phyloP scores from a whole-genome alignment of 2,329 filamentous ascomycete species.

The Tolypocladium ophioglossoides region DNA sequence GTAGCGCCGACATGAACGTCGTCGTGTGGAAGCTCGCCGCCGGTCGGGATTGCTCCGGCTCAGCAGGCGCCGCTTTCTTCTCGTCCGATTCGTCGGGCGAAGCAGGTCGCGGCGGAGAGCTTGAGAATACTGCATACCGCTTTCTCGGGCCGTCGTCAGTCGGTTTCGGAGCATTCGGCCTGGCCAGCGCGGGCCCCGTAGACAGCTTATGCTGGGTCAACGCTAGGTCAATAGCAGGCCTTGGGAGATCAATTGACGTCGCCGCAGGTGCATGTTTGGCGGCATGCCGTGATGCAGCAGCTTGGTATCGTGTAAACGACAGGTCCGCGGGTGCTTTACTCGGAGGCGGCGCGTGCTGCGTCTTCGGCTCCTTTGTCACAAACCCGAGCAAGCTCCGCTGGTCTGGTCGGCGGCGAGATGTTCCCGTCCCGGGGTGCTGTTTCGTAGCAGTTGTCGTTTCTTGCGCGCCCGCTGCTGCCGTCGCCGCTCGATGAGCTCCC shows the following conservation, averaged over 20 bases:
- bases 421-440: constrained; percentile 13
- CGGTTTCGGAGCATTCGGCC: constrained; percentile 17
- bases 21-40: constrained; percentile 40
- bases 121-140: constrained; percentile 48
- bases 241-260: constrained; percentile 2
- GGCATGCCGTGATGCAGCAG: constrained; percentile 11
- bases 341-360: constrained; percentile 3
- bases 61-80: constrained; percentile 11
- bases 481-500: constrained; percentile 37
- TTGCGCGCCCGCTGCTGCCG: constrained; percentile 14
- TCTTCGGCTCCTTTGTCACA: constrained; percentile 16
- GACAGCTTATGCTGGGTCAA: constrained; percentile 31
- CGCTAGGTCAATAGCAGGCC: constrained; percentile 16
- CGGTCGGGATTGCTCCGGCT: constrained; percentile 18
- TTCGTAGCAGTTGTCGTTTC: constrained; percentile 7
- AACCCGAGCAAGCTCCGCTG: constrained; percentile 33
- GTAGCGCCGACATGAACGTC: constrained; percentile 31
- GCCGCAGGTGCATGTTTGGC: constrained; percentile 3
- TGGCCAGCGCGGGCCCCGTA: constrained; percentile 21
- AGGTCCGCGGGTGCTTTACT: constrained; percentile 7
- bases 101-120: constrained; percentile 35
- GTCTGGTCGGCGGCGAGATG: constrained; percentile 22
- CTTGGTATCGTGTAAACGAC: constrained; percentile 15
- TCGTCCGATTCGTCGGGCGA: constrained; percentile 10
- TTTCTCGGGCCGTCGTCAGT: constrained; percentile 22